Evolutionary conservation across 768 basidiomycete genomes (phyloP), one percentile per base, ranked within the genome.

Genomic region (Amanita pseudoporphyria): DNA sequence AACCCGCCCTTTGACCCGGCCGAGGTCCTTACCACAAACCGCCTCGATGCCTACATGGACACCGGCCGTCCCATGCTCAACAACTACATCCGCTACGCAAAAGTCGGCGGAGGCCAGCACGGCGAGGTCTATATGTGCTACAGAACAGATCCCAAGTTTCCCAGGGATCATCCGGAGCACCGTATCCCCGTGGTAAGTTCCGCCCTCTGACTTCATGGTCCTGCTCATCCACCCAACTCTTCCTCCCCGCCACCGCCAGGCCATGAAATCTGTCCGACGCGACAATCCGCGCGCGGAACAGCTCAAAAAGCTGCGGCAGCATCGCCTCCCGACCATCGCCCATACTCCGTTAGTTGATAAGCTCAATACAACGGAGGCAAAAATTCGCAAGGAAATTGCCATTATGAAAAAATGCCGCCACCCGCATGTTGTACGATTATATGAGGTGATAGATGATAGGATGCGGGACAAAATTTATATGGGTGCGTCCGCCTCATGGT

Each of bases 361-460:
- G 53, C 74, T 86, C 36, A 74, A 77, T 51, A 84, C 79, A 18
- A 80, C 81, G 26, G 90, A 91, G 61, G 74, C 80, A 54, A 90
- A 91, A 69, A 91, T 96, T 54, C 76, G 81, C 56, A 84, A 83
- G 64, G 95, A 98, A 68, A 93, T 98, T 52, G 96, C 96, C 2
- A 94, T 98, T 64, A 96, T 99, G 90, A 98, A 97, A 72, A 94
- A 96, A 62, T 85, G 89, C 59, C 71, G 82, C 41, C 92, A 96
- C 60, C 84, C 87, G 0, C 84, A 96, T 62, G 82, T 96, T 52
- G 92, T 97, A 9, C 74, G 84, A 54, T 75, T 99, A 50, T 81
- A 82, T 57, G 93, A 97, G 64, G 92, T 97, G 61, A 94, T 99
- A 53, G 94, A 98, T 64, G 96, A 97, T 66, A 78, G 82, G 37